Base-by-base conservation (phyloP, 768 basidiomycete species). In the Galerina marginata region DNA sequence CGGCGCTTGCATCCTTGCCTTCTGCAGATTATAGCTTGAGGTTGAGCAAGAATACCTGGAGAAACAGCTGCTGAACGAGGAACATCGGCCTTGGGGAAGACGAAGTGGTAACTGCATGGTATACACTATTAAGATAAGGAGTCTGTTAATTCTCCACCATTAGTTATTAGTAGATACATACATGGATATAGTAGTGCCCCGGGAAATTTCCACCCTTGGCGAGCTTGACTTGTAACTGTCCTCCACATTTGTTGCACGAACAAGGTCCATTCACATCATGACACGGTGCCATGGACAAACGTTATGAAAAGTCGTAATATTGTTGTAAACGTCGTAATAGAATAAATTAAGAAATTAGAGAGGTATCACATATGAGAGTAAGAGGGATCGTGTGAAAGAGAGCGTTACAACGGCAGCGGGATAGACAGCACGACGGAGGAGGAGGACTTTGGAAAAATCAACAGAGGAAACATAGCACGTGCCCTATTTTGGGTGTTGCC, bases 131-230 rank as follows among this genome's bases (percentile, higher is more conserved):
- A 40, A n/a, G n/a, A 25, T 11, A 26, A 23, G 12, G 16, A 33
- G 16, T 20, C 20, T 20, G 15, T 43, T 44, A 45, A 15, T 15
- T n/a, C 9, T 26, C 20, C 20, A 20, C 12, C 42, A n/a, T 43
- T 20, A 1, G 29, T 9, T 16, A 15, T 16, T n/a, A 36, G 46
- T 12, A 44, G 2, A 25, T 40, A 40, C 47, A 10, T 42, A 53
- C 58, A 59, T 52, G 58, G 10, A 59, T 23, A 43, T 52, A 59
- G 23, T 29, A 39, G 4, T 59, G 50, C 10, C 58, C 58, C 33
- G 50, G 50, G 42, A 54, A 47, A 16, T 26, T 56, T 6, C 62
- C 58, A 4, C 57, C 38, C 45, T 64, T 66, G 39, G 48, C 56
- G 33, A 54, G 39, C 23, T 44, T 39, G 4, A 49, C 48, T 9